Evolutionary conservation across 306 rosid species (phyloP).

Genomic region (Nissolia schottii): DNA sequence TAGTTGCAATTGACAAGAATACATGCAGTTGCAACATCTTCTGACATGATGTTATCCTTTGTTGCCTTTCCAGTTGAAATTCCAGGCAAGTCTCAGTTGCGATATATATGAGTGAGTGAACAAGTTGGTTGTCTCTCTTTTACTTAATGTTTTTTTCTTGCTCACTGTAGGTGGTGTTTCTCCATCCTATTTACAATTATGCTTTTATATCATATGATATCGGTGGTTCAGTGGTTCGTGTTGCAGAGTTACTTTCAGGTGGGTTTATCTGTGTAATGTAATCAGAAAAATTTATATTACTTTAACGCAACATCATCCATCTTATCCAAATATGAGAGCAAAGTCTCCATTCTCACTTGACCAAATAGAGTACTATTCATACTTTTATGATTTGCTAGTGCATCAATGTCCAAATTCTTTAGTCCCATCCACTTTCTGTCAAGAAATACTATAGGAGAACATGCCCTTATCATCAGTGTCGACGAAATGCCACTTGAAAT

Average conservation of each 20-base stretch:
- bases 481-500: too few relatives aligned
- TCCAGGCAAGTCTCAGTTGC: too few relatives aligned
- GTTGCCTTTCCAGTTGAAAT: slow-evolving; percentile 94
- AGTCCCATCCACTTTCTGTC: slow-evolving; percentile 10
- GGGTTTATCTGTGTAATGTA: slow-evolving; percentile 4
- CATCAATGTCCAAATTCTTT: not conserved
- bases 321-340: not conserved
- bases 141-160: not conserved
- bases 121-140: not conserved
- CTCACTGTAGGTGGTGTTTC: slow-evolving; percentile 77
- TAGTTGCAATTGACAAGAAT: slow-evolving; percentile 85
- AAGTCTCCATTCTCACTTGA: not conserved
- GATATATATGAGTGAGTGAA: too few relatives aligned
- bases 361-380: not conserved
- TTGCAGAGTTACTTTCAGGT: slow-evolving; percentile 96
- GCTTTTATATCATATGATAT: slow-evolving; percentile 86
- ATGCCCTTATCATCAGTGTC: too few relatives aligned
- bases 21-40: slow-evolving; percentile 86
- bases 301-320: too few relatives aligned
- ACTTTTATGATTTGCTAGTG: not conserved
- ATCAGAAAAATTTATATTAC: too few relatives aligned
- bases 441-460: not conserved
- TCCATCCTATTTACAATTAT: slow-evolving; percentile 94
- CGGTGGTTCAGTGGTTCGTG: slow-evolving; percentile 75
- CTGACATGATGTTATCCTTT: slow-evolving; percentile 85